These are phyloP conservation scores for Heterococcus sp. DNA, from an alignment of 108 stramenopile species.

Conservation along the genomic window DNA sequence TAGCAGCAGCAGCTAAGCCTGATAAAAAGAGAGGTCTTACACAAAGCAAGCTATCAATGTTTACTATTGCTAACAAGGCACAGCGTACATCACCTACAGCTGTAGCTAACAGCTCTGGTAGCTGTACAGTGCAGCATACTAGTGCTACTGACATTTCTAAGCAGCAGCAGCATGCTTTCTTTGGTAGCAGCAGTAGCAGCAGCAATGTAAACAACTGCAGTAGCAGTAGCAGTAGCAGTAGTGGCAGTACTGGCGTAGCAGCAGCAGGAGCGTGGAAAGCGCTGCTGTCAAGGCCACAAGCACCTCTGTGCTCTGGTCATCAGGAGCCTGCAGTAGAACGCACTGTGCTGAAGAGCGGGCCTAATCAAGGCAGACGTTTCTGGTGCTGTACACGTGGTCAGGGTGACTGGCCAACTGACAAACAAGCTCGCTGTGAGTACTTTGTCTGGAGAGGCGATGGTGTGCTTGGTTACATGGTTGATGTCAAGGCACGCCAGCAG, in stretches of 20 bases:
- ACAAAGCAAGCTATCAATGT: not conserved
- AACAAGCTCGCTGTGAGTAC: slow-evolving; percentile 25
- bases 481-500: not conserved
- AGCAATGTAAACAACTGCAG: not conserved
- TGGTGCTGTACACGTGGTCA: slow-evolving; percentile 22
- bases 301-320: slow-evolving; percentile 7
- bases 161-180: not conserved
- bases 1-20: no score
- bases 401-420: slow-evolving; percentile 30
- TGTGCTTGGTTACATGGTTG: slow-evolving; percentile 12
- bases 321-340: slow-evolving; percentile 27
- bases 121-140: not conserved
- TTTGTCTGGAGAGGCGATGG: slow-evolving; percentile 16
- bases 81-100: not conserved
- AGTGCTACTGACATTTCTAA: not conserved
- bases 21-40: no score
- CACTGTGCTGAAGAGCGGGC: slow-evolving; percentile 27
- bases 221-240: not conserved
- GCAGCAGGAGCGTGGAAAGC: slow-evolving; percentile 18
- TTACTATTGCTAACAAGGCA: not conserved
- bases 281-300: not conserved
- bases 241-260: not conserved
- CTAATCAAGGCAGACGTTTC: slow-evolving; percentile 18
- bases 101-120: not conserved
- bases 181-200: not conserved